A percentile compares a stretch with the other conserved stretches of the same genome.
Evolutionary conservation across 805 yeast genomes (phyloP).

Genomic region (Starmerella geochares): DNA sequence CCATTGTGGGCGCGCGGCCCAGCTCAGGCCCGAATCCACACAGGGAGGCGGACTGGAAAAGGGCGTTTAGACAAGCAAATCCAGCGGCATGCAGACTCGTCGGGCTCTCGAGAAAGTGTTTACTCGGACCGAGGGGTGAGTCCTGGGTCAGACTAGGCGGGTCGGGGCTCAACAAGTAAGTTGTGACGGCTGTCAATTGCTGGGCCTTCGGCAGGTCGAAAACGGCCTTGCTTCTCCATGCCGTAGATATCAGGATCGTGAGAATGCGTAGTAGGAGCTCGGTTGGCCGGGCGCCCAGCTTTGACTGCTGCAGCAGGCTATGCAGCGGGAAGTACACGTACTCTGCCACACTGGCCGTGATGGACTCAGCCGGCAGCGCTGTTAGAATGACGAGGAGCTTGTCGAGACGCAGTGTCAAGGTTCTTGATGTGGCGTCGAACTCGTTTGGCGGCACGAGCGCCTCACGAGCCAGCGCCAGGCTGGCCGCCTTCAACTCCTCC

Average conservation of each 20-base stretch:
- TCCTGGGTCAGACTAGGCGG: constrained; percentile 6
- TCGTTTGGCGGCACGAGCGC: constrained; percentile 17
- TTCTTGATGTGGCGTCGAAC: constrained; percentile 10
- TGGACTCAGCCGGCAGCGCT: neutral
- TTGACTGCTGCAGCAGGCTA: constrained; percentile 40
- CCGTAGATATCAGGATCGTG: constrained; percentile 33
- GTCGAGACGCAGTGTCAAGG: constrained; percentile 4
- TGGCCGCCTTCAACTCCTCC: constrained; percentile 17
- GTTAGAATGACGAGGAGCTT: neutral
- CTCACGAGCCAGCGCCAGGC: constrained; percentile 21
- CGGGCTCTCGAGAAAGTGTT: constrained; percentile 18
- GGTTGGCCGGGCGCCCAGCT: constrained; percentile 39
- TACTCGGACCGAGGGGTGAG: neutral
- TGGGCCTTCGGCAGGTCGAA: constrained; percentile 23
- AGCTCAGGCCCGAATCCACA: constrained; percentile 14
- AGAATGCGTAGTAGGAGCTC: constrained; percentile 41
- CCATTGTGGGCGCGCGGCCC: constrained; percentile 23
- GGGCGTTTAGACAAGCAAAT: constrained; percentile 23
- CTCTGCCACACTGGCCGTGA: constrained; percentile 38
- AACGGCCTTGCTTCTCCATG: constrained; percentile 15
- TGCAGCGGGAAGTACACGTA: constrained; percentile 54
- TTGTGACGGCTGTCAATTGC: constrained; percentile 25
- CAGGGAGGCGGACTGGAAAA: constrained; percentile 20
- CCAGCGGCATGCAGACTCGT: constrained; percentile 26
- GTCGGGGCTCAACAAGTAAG: constrained; percentile 26